Evolutionary conservation across 2,329 filamentous ascomycete genomes (phyloP).

Genomic region (Aspergillus ochraceoroseus): DNA sequence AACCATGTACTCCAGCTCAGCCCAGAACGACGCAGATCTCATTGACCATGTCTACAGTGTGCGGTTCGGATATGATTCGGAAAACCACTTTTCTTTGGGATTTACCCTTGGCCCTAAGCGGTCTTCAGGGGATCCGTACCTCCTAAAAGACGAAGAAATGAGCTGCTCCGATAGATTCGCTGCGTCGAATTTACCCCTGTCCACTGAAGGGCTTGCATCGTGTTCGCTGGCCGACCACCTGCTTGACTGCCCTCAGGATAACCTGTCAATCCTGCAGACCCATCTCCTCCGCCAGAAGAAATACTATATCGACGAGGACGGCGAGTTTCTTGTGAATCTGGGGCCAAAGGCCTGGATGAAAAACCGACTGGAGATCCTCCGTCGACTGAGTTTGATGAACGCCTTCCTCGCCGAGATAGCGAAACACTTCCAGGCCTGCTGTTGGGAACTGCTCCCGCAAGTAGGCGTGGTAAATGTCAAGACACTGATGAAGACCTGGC

Average conservation of each 20-base stretch:
- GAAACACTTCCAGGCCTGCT: constrained; percentile 3
- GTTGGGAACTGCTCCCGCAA: background rate
- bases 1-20: constrained; percentile 7
- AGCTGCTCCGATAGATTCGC: constrained; percentile 11
- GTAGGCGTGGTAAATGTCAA: constrained; percentile 1
- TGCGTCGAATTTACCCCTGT: background rate
- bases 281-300: constrained; percentile 6
- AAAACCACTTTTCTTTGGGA: background rate
- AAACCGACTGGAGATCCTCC: constrained; percentile 8
- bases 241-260: constrained; percentile 7
- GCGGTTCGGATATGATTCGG: constrained; percentile 4
- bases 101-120: background rate
- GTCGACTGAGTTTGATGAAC: constrained; percentile 1
- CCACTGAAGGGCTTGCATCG: background rate
- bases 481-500: constrained; percentile 4
- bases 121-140: constrained; percentile 1
- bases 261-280: constrained; percentile 7
- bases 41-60: constrained; percentile 10
- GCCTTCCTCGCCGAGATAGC: constrained; percentile 13
- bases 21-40: constrained; percentile 10
- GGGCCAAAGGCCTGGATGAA: constrained; percentile 2
- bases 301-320: constrained; percentile 4
- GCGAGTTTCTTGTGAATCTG: constrained; percentile 3
- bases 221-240: constrained; percentile 9
- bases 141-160: constrained; percentile 11